Evolutionary conservation across 202 grass and related monocot species (phyloP).

Genomic region (Setaria viridis): DNA sequence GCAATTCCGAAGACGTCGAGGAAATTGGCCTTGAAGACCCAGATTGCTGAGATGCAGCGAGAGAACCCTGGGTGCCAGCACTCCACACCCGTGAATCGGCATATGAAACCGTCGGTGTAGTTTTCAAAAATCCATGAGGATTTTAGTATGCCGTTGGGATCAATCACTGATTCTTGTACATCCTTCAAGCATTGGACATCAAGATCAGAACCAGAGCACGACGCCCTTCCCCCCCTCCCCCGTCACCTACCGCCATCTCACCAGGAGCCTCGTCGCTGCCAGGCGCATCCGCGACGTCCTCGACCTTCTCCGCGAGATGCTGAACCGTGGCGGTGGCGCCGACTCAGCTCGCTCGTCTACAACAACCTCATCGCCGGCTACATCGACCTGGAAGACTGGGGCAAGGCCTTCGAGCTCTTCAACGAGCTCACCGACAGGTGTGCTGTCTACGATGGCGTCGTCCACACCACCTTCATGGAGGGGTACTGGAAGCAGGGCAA

Average conservation of each 20-base stretch:
- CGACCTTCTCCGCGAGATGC: constrained; percentile 78
- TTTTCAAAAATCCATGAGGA: constrained; percentile 50
- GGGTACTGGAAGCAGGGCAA: constrained; percentile 79
- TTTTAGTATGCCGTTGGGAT: constrained; percentile 37
- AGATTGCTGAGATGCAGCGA: constrained; percentile 51
- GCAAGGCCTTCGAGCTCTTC: constrained; percentile 76
- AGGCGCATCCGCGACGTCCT: constrained; percentile 61
- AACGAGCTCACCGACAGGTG: constrained; percentile 72
- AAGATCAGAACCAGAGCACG: constrained; percentile 38
- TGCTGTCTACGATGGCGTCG: constrained; percentile 74
- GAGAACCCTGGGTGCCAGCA: constrained; percentile 64
- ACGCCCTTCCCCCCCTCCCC: constrained; percentile 64
- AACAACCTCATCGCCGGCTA: constrained; percentile 82
- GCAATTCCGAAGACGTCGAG: constrained; percentile 55
- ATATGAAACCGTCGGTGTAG: constrained; percentile 24
- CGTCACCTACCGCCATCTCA: constrained; percentile 68
- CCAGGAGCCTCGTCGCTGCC: constrained; percentile 68
- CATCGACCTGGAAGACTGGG: constrained; percentile 67
- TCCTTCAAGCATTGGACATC: constrained; percentile 54
- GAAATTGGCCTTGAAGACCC: constrained; percentile 59
- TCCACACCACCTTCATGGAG: constrained; percentile 86
- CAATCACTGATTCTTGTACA: constrained; percentile 39
- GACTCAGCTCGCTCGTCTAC: constrained; percentile 77
- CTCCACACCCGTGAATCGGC: constrained; percentile 58
- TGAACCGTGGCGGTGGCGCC: constrained; percentile 57